Conservation (phyloP, 257 asterid genomes). For the Ajuga chamaepitys region DNA sequence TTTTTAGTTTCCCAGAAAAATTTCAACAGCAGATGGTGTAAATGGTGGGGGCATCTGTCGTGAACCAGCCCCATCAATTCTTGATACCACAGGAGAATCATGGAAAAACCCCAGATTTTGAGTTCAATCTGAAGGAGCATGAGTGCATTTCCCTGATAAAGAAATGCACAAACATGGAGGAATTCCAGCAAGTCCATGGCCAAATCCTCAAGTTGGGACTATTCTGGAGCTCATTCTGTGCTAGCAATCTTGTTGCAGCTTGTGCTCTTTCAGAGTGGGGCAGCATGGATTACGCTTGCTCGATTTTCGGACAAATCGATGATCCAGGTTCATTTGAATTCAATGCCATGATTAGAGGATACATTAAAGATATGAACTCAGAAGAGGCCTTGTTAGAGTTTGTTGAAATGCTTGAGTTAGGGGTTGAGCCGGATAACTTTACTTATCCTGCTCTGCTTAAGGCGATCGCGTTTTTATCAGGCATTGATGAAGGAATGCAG, state of each 20-base stretch:
- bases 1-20: background rate
- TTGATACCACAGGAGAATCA: conserved; percentile 25
- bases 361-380: conserved; percentile 35
- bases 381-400: conserved; percentile 39
- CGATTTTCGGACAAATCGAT: conserved; percentile 43
- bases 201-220: conserved; percentile 61
- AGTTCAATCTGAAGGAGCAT: conserved; percentile 45
- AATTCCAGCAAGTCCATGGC: conserved; percentile 65
- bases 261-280: conserved; percentile 84
- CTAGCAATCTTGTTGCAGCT: conserved; percentile 62
- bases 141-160: conserved; percentile 49
- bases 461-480: conserved; percentile 41
- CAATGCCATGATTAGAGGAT: conserved; percentile 63
- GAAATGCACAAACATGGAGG: conserved; percentile 42
- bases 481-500: conserved; percentile 40
- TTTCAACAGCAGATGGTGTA: conserved; percentile 20
- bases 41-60: conserved; percentile 62
- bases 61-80: conserved; percentile 41
- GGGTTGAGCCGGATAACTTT: conserved; percentile 50
- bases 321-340: conserved; percentile 62
- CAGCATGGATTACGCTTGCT: conserved; percentile 79
- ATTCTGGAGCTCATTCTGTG: conserved; percentile 45
- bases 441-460: conserved; percentile 61
- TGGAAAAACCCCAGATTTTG: conserved; percentile 28
- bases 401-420: conserved; percentile 54